A percentile compares a stretch with the other conserved stretches of the same genome.
Conservation (phyloP, 176 grass and related monocot genomes). For the Carex littledalei region DNA sequence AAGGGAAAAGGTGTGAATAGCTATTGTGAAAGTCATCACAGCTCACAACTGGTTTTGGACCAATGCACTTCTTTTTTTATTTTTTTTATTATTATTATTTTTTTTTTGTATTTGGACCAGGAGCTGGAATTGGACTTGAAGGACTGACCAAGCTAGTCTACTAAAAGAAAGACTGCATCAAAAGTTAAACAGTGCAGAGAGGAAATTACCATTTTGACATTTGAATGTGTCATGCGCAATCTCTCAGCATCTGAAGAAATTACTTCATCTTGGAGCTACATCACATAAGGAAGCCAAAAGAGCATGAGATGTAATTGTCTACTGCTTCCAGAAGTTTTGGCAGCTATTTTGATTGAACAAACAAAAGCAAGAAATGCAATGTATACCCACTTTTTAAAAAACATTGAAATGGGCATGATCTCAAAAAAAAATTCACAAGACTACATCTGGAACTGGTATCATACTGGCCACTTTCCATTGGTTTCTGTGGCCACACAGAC, state of each 20-base stretch:
- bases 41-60: background rate
- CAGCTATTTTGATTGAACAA: background rate
- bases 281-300: background rate
- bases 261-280: slow-evolving; percentile 98
- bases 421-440: background rate
- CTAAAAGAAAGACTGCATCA: background rate
- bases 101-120: background rate
- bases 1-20: background rate
- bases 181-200: background rate
- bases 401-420: background rate
- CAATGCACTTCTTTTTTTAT: background rate
- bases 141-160: background rate
- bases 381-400: background rate
- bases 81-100: no score
- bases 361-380: background rate
- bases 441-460: background rate
- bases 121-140: background rate
- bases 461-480: background rate
- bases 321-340: background rate
- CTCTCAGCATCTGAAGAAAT: slow-evolving; percentile 81
- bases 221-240: slow-evolving; percentile 70
- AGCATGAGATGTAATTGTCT: background rate
- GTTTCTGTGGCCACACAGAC: background rate
- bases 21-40: background rate
- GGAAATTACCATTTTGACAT: slow-evolving; percentile 71